A percentile compares a stretch with the other conserved stretches of the same genome.
phyloP scores from a whole-genome alignment of 2,329 filamentous ascomycete genomes.

The Monilinia polystroma region DNA sequence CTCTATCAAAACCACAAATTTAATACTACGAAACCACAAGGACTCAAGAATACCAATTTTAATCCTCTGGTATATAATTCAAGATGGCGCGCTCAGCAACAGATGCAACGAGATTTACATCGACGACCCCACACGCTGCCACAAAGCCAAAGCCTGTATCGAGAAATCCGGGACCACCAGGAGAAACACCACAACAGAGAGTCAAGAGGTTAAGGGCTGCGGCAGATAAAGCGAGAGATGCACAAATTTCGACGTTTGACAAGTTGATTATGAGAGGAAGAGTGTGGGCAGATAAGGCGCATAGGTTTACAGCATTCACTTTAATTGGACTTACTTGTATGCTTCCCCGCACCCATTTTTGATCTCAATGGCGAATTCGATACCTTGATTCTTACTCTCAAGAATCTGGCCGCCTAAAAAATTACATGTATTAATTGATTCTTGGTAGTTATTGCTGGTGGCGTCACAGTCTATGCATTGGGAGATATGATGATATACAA shows the following conservation, averaged over 20 bases:
- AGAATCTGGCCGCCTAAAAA: constrained; percentile 23
- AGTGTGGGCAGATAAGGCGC: constrained; percentile 42
- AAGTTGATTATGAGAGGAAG: constrained; percentile 38
- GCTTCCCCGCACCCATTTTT: constrained; percentile 11
- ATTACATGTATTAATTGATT: constrained; percentile 17
- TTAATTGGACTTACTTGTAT: constrained; percentile 41
- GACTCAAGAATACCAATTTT: background rate
- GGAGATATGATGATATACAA: constrained; percentile 68
- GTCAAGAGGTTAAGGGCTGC: constrained; percentile 41
- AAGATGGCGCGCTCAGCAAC: constrained; percentile 64
- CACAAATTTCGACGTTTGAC: constrained; percentile 39
- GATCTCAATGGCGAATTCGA: background rate
- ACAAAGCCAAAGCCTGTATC: constrained; percentile 50
- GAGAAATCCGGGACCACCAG: constrained; percentile 31
- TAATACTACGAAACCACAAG: constrained; percentile 26
- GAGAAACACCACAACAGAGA: constrained; percentile 42
- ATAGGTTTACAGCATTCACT: constrained; percentile 40
- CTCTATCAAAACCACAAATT: constrained; percentile 25
- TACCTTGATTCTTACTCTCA: background rate
- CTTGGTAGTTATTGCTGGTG: constrained; percentile 54
- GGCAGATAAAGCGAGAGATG: constrained; percentile 39
- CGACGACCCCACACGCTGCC: constrained; percentile 67
- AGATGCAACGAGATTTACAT: constrained; percentile 77
- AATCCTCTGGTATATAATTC: background rate
- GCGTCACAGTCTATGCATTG: constrained; percentile 62